Conservation (phyloP, 2,329 filamentous ascomycete species). For the Aspergillus vadensis region DNA sequence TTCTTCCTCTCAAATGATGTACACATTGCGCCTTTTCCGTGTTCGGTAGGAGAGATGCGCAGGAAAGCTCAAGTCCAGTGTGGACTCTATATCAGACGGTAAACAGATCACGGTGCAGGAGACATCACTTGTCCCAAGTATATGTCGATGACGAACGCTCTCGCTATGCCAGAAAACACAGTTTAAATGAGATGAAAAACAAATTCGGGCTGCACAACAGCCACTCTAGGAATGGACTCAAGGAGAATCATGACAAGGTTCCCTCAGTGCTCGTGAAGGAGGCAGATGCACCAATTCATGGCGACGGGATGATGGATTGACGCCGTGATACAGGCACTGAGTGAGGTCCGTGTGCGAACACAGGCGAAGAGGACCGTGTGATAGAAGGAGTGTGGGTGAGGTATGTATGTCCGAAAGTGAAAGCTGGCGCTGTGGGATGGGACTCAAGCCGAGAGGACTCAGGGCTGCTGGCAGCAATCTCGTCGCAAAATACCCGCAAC, state of each 20-base stretch:
- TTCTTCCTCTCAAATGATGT: conserved; percentile 4
- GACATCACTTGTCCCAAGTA: background rate
- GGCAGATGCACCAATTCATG: conserved; percentile 6
- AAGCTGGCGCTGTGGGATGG: conserved; percentile 29
- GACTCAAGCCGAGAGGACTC: conserved; percentile 28
- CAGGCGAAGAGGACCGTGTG: conserved; percentile 40
- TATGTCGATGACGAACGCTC: conserved; percentile 27
- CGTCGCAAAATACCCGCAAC: conserved; percentile 39
- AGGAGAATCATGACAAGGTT: conserved; percentile 16
- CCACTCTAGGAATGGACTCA: conserved; percentile 15
- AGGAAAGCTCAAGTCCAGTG: conserved; percentile 8
- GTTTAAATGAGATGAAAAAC: conserved; percentile 15
- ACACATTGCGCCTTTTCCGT: conserved; percentile 14
- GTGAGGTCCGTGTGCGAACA: conserved; percentile 34
- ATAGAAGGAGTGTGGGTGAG: conserved; percentile 37
- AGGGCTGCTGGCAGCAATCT: conserved; percentile 30
- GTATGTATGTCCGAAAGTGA: conserved; percentile 33
- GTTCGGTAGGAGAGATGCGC: conserved; percentile 16
- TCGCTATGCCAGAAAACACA: conserved; percentile 32
- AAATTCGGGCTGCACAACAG: background rate
- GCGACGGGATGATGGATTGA: conserved; percentile 31
- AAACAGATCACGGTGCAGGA: conserved; percentile 11
- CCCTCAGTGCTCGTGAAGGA: background rate
- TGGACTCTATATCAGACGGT: conserved; percentile 14
- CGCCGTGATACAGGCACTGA: conserved; percentile 31